Percentiles rank a stretch among this genome's conserved stretches.
These are phyloP conservation scores for Spathaspora girioi DNA, from an alignment of 805 yeast genomes.

Conservation along the genomic window DNA sequence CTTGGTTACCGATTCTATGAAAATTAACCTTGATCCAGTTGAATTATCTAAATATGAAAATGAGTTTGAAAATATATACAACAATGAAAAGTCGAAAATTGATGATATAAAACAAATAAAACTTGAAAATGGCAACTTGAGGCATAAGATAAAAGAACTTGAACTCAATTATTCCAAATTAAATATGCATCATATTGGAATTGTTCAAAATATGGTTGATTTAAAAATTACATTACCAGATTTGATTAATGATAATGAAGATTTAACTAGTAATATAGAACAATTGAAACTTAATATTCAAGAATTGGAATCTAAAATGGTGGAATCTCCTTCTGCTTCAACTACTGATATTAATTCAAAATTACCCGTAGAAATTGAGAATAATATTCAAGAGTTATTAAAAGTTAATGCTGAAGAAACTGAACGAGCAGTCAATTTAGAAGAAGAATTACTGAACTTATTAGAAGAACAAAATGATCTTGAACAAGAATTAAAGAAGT, in stretches of 20 bases:
- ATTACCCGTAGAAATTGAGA: slow-evolving; percentile 37
- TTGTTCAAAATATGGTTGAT: slow-evolving; percentile 84
- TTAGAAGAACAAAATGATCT: slow-evolving; percentile 23
- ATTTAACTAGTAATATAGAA: slow-evolving; percentile 45
- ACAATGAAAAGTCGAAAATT: slow-evolving; percentile 60
- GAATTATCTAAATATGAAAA: slow-evolving; percentile 65
- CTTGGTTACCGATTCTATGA: slow-evolving; percentile 76
- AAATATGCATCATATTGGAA: slow-evolving; percentile 78
- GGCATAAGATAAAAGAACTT: slow-evolving; percentile 67
- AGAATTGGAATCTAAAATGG: slow-evolving; percentile 39
- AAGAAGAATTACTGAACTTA: slow-evolving; percentile 30
- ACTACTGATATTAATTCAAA: neutral
- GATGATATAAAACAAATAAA: slow-evolving; percentile 58
- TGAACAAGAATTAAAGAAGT: slow-evolving; percentile 16
- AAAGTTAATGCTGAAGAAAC: slow-evolving; percentile 34
- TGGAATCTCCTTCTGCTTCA: slow-evolving; percentile 2
- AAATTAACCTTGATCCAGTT: slow-evolving; percentile 67
- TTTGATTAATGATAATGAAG: slow-evolving; percentile 68
- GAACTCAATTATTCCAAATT: slow-evolving; percentile 67
- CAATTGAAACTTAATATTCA: slow-evolving; percentile 24
- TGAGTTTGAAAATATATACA: slow-evolving; percentile 74
- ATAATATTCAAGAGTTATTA: slow-evolving; percentile 32
- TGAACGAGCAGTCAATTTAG: slow-evolving; percentile 35
- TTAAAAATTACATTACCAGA: slow-evolving; percentile 75
- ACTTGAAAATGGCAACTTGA: slow-evolving; percentile 64